Evolutionary conservation across 164 flowering plant genomes (phyloP).

Genomic region (Saururus chinensis): DNA sequence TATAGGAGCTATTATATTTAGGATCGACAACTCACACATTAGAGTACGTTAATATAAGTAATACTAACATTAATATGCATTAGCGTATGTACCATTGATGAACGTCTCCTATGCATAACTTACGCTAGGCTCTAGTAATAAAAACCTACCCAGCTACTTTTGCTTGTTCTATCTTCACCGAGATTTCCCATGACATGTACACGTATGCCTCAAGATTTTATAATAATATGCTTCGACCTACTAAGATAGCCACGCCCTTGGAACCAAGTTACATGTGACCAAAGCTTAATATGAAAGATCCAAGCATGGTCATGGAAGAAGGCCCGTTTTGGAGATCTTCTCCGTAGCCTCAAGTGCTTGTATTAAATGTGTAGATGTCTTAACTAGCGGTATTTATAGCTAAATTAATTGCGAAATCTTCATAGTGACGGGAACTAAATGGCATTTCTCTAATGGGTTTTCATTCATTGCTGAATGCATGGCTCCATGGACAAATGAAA

Average conservation of each 20-base stretch:
- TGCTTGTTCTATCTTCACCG: slow-evolving; percentile 6
- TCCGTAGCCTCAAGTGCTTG: background rate
- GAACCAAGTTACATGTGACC: too few species aligned
- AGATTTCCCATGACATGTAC: slow-evolving; percentile 10
- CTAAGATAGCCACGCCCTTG: too few species aligned
- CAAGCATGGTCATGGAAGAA: slow-evolving; percentile 11
- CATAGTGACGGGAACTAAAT: background rate
- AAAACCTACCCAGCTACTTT: too few species aligned
- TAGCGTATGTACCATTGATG: too few species aligned
- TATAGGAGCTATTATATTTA: too few species aligned
- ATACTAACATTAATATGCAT: too few species aligned
- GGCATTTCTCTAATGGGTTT: slow-evolving; percentile 2
- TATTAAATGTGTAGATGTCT: slow-evolving; percentile 3
- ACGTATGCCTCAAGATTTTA: too few species aligned
- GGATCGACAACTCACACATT: too few species aligned
- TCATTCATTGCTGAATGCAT: background rate
- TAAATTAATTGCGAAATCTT: background rate
- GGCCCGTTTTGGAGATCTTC: slow-evolving; percentile 7
- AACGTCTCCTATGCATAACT: too few species aligned
- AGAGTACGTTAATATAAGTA: too few species aligned
- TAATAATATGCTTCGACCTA: too few species aligned
- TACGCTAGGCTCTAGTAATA: too few species aligned
- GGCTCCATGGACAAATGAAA: background rate
- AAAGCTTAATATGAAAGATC: background rate
- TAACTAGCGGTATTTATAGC: slow-evolving; percentile 1